These are phyloP conservation scores for Vararia minispora DNA, from an alignment of 768 basidiomycete species.

Conservation along the genomic window DNA sequence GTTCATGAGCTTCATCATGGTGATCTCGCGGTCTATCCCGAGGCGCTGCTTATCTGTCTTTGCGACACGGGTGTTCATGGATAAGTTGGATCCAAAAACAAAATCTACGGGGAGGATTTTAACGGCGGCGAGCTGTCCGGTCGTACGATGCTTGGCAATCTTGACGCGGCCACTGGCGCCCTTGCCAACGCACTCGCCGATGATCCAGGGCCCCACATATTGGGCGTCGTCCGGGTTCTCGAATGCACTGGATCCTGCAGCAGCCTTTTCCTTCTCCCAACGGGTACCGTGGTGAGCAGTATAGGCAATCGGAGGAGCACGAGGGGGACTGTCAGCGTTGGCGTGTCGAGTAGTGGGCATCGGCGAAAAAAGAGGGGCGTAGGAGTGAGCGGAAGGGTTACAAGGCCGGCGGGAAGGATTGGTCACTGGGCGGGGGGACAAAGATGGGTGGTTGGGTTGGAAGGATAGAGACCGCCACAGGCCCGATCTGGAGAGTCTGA, in stretches of 20 bases:
- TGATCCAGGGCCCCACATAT: conserved; percentile 82
- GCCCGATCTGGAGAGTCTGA: no score
- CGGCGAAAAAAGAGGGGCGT: no score
- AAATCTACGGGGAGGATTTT: conserved; percentile 88
- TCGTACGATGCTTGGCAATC: conserved; percentile 77
- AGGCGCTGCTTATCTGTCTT: conserved; percentile 76
- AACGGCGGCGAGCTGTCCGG: conserved; percentile 88
- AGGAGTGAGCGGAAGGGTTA: no score
- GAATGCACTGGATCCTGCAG: conserved; percentile 62
- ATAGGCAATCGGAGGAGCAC: conserved; percentile 64
- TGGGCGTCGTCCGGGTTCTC: conserved; percentile 81
- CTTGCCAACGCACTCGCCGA: conserved; percentile 90
- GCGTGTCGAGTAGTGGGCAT: no score
- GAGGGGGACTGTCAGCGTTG: conserved; percentile 48
- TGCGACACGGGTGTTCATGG: conserved; percentile 51
- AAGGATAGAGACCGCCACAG: no score
- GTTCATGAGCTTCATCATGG: conserved; percentile 99
- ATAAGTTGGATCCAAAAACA: conserved; percentile 60
- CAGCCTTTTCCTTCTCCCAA: conserved; percentile 82
- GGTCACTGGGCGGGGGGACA: no score
- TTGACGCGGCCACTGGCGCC: conserved; percentile 92
- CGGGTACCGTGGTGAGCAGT: conserved; percentile 62
- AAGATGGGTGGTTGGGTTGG: background rate
- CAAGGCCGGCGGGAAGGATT: no score
- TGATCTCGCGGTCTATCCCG: conserved; percentile 89